phyloP scores from a whole-genome alignment of 257 asterid genomes.

The Nicotiana sylvestris region DNA sequence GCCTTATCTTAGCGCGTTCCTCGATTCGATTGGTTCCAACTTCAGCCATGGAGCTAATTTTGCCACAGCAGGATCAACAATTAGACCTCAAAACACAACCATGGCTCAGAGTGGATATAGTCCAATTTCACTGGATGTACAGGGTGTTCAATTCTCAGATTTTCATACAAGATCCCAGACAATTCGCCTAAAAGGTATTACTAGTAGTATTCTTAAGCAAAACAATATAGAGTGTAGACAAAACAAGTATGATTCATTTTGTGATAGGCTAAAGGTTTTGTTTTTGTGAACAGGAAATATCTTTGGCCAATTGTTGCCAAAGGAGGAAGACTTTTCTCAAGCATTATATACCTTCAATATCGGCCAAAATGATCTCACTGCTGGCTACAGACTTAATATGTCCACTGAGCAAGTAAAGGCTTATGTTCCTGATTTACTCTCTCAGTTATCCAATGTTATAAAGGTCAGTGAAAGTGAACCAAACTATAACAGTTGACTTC shows the following conservation, averaged over 20 bases:
- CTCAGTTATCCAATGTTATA: slow-evolving; percentile 42
- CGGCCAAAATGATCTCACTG: slow-evolving; percentile 80
- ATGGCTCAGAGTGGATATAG: slow-evolving; percentile 69
- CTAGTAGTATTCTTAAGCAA: neutral
- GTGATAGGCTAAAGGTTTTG: neutral
- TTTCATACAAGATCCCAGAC: slow-evolving; percentile 52
- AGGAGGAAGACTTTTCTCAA: slow-evolving; percentile 33
- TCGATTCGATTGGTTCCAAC: slow-evolving; percentile 73
- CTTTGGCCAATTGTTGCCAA: slow-evolving; percentile 40
- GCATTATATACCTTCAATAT: slow-evolving; percentile 74
- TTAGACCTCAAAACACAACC: slow-evolving; percentile 74
- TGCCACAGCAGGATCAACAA: slow-evolving; percentile 88
- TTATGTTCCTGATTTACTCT: slow-evolving; percentile 60
- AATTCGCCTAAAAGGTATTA: slow-evolving; percentile 41
- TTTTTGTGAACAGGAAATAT: slow-evolving; percentile 23
- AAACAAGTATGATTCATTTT: neutral
- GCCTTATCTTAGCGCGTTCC: slow-evolving; percentile 61
- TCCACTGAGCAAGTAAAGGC: slow-evolving; percentile 61
- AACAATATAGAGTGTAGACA: neutral
- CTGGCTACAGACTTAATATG: slow-evolving; percentile 68
- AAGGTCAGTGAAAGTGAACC: slow-evolving; percentile 35
- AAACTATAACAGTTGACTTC: neutral
- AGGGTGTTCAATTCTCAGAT: slow-evolving; percentile 47
- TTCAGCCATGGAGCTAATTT: slow-evolving; percentile 83
- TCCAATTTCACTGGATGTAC: slow-evolving; percentile 72